These are phyloP conservation scores for Spathaspora girioi DNA, from an alignment of 805 yeast genomes.

Conservation along the genomic window DNA sequence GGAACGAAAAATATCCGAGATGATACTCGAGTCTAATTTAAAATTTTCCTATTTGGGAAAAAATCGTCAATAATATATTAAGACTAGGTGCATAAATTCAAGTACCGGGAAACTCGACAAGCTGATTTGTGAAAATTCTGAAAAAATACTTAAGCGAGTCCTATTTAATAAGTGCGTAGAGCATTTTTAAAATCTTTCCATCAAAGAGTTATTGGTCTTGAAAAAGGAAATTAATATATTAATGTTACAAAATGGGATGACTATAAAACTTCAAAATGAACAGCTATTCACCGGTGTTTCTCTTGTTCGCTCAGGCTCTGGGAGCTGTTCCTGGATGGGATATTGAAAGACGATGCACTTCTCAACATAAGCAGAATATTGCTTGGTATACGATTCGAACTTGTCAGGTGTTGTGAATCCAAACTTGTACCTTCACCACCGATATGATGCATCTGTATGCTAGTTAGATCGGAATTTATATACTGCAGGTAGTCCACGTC, in stretches of 20 bases:
- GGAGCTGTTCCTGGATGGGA: not conserved
- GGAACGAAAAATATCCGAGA: not conserved
- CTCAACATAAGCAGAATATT: not conserved
- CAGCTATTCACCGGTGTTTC: not conserved
- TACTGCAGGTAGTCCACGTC: not conserved
- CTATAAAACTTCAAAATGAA: too few species aligned
- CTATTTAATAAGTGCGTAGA: too few species aligned
- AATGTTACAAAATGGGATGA: not conserved
- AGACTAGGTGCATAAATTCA: too few species aligned
- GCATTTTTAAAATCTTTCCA: too few species aligned
- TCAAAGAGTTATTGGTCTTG: too few species aligned
- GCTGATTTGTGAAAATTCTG: too few species aligned
- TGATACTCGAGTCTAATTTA: not conserved
- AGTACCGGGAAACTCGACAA: too few species aligned
- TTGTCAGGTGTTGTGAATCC: not conserved
- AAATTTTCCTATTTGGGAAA: not conserved
- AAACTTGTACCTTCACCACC: not conserved
- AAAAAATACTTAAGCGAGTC: too few species aligned
- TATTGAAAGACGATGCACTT: not conserved
- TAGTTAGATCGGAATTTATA: not conserved
- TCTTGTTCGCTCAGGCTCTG: not conserved
- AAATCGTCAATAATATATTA: not conserved
- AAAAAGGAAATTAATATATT: not conserved
- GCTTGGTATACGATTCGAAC: not conserved
- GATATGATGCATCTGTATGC: not conserved